phyloP scores from a whole-genome alignment of 2,329 filamentous ascomycete genomes.

The Fusarium lyarnte region DNA sequence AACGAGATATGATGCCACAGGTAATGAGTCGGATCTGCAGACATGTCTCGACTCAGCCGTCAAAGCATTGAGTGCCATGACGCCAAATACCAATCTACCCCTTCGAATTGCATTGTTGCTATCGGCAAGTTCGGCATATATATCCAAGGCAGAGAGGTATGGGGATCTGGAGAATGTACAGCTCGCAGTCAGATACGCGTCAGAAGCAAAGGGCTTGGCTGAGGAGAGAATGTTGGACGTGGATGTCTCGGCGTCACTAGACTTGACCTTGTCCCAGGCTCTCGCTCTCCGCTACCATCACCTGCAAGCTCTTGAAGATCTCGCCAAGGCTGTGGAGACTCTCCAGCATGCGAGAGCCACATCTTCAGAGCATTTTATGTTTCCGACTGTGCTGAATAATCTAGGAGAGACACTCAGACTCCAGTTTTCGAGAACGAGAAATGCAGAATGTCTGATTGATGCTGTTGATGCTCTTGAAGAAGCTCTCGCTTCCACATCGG shows the following conservation, averaged over 20 bases:
- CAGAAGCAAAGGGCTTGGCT: not conserved
- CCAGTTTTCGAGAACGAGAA: fast-evolving
- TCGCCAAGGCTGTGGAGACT: not conserved
- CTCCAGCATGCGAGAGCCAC: not conserved
- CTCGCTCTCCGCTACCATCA: not conserved
- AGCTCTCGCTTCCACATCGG: no score
- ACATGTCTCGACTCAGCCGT: not conserved
- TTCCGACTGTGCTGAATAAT: not conserved
- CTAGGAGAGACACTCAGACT: not conserved
- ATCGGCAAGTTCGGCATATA: not conserved
- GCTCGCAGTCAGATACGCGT: not conserved
- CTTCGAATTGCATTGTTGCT: fast-evolving
- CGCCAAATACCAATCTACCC: fast-evolving
- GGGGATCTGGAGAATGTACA: not conserved
- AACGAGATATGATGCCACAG: not conserved
- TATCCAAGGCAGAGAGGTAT: not conserved
- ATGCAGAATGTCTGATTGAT: fast-evolving
- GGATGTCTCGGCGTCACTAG: not conserved
- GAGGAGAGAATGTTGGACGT: not conserved
- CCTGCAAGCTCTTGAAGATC: not conserved
- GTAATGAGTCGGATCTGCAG: not conserved
- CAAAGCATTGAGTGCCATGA: fast-evolving
- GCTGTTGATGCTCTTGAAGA: not conserved
- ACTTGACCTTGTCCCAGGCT: not conserved
- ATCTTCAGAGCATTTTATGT: not conserved